Evolutionary conservation across 1,284 basidiomycete genomes (phyloP).

Genomic region (Mycosarcoma maydis): DNA sequence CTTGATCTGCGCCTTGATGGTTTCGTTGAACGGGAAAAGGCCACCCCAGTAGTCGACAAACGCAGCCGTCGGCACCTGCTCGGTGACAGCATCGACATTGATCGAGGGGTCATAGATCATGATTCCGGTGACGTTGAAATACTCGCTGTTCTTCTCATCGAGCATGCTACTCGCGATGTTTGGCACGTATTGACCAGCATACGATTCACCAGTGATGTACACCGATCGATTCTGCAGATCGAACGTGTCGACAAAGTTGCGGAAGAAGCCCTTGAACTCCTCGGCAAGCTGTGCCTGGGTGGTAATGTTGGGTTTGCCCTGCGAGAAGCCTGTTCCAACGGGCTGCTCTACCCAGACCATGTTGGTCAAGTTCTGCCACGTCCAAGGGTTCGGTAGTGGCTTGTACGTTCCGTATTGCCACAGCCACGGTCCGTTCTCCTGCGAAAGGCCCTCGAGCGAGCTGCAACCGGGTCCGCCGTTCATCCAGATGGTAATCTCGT

Average conservation of each 20-base stretch:
- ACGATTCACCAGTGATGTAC: conserved; percentile 72
- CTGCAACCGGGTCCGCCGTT: conserved; percentile 76
- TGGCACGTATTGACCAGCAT: conserved; percentile 98
- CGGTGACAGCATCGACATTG: conserved; percentile 32
- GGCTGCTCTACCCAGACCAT: conserved; percentile 86
- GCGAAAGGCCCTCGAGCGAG: conserved; percentile 78
- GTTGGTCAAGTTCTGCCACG: conserved; percentile 80
- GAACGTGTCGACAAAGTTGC: conserved; percentile 55
- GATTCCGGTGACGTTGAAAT: conserved; percentile 61
- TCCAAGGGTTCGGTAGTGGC: conserved; percentile 76
- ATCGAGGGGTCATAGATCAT: conserved; percentile 63
- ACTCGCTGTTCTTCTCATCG: conserved; percentile 33
- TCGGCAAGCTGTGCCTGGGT: conserved; percentile 65
- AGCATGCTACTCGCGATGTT: conserved; percentile 73
- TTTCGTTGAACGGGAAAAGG: conserved; percentile 38
- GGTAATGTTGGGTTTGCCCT: conserved; percentile 75
- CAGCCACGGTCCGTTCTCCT: conserved; percentile 80
- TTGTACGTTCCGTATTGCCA: conserved; percentile 76
- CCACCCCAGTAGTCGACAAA: conserved; percentile 39
- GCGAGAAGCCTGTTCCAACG: conserved; percentile 81
- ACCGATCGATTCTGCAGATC: conserved; percentile 47
- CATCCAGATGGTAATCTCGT: conserved; percentile 76
- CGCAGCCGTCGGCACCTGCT: conserved; percentile 51
- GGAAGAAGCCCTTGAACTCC: conserved; percentile 65
- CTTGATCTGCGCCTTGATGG: conserved; percentile 33